Base-by-base conservation (phyloP, 257 asterid genomes). In the Dorcoceras hygrometricum region DNA sequence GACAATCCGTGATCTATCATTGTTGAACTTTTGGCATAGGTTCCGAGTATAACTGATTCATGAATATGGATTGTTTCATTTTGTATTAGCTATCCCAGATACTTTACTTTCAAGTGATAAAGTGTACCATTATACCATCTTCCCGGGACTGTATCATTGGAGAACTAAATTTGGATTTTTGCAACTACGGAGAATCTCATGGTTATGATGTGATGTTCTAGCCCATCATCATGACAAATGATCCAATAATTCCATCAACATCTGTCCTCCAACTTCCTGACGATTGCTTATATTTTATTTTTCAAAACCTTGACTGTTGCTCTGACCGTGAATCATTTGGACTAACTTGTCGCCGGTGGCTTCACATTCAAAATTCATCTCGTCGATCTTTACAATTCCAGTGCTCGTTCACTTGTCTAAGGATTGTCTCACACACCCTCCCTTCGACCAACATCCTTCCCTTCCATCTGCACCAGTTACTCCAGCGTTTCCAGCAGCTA, bases 331-430 rank as follows among this genome's bases (percentile, higher is more conserved):
- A 39, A 3, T 39, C 50, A 39, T 39, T 39, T 39, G 50, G 50
- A 39, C 50, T 39, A 12, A 39, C 50, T 39, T 39, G 95, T 63
- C 86, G 53, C 16, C 87, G 80, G 24, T 90, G 90, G 89, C 89
- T 86, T 70, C 72, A 71, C 23, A 80, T 90, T 51, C 90, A 90
- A 70, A 90, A 86, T 67, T 77, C 76, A 18, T 66, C 78, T 66
- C 87, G 94, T 73, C 78, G 71, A 36, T 82, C 87, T 10, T 81
- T 90, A 59, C 90, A 89, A 43, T 82, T 87, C 25, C 80, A 75
- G 4, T 87, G 95, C 71, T 80, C 95, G 3, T 74, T 87, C 58
- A 62, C 72, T 29, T 76, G 65, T 22, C 76, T 77, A 25, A 79
- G 71, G 23, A 34, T 71, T 26, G 28, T 79, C 32, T 78, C 84